A percentile compares a stretch with the other conserved stretches of the same genome.
phyloP scores from a whole-genome alignment of 2,329 filamentous ascomycete species.

The Aureobasidium melanogenum region DNA sequence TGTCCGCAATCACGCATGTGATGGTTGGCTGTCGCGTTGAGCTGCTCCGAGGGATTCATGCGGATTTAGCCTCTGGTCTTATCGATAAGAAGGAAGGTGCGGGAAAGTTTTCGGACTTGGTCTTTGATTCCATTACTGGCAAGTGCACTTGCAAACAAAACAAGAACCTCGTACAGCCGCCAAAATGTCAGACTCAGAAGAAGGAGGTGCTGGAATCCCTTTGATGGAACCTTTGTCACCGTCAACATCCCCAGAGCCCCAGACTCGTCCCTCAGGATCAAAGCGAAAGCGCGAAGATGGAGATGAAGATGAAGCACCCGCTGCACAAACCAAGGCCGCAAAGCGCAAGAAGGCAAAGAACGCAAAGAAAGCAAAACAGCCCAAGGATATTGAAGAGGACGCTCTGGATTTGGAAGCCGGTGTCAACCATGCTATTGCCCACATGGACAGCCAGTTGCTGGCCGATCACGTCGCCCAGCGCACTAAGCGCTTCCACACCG shows the following conservation, averaged over 20 bases:
- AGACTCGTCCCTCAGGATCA: constrained; percentile 21
- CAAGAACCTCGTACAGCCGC: neutral
- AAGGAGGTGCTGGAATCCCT: constrained; percentile 32
- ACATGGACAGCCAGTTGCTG: constrained; percentile 74
- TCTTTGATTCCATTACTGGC: neutral
- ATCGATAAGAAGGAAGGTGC: neutral
- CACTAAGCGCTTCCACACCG: constrained; percentile 66
- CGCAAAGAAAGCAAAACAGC: constrained; percentile 49
- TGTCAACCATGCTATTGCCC: constrained; percentile 69
- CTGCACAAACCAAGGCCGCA: constrained; percentile 23
- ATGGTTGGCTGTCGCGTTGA: neutral
- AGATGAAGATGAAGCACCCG: constrained; percentile 21
- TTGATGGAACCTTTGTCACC: constrained; percentile 35
- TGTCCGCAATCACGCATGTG: neutral
- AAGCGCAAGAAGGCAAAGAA: constrained; percentile 45
- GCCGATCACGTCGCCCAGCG: constrained; percentile 80
- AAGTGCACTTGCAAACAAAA: neutral
- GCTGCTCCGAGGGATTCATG: neutral
- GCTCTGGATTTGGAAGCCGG: constrained; percentile 40
- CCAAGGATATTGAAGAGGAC: constrained; percentile 56
- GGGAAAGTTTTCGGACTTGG: constrained; percentile 3
- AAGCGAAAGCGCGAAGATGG: constrained; percentile 34
- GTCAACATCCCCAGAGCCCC: constrained; percentile 18
- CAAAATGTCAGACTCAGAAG: constrained; percentile 37
- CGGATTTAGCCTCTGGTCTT: neutral